Percentiles rank a stretch among this genome's conserved stretches.
Evolutionary conservation across 495 filamentous ascomycete species (phyloP).

Genomic region (Penicillium canariense): DNA sequence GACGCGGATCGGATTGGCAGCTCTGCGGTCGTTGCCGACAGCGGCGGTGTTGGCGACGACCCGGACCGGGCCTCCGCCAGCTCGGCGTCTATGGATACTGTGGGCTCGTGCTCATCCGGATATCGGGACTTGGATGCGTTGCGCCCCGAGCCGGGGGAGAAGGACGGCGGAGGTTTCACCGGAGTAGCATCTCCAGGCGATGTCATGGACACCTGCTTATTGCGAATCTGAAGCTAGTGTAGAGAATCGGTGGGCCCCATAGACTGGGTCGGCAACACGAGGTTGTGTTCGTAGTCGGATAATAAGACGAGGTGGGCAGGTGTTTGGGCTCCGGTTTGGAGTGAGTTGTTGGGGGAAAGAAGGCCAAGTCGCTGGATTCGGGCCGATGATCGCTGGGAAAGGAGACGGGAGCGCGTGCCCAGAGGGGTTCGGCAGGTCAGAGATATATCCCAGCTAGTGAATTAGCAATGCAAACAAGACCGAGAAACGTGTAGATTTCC

Average conservation of each 20-base stretch:
- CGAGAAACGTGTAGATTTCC: conserved; percentile 20
- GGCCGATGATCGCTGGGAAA: conserved; percentile 10
- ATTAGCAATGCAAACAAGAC: conserved; percentile 1
- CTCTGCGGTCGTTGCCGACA: conserved; percentile 35
- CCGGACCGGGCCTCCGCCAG: conserved; percentile 51
- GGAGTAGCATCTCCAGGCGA: conserved; percentile 60
- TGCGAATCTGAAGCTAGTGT: conserved; percentile 14
- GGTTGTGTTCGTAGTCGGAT: background rate
- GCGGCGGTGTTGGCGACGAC: conserved; percentile 46
- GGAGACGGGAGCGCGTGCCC: background rate
- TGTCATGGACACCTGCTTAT: conserved; percentile 54
- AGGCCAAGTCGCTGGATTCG: conserved; percentile 29
- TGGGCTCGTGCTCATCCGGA: conserved; percentile 39
- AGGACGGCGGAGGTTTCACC: conserved; percentile 59
- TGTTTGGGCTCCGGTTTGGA: conserved; percentile 9
- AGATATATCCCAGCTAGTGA: background rate
- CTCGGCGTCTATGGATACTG: conserved; percentile 43
- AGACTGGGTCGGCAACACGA: conserved; percentile 19
- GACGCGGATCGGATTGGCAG: conserved; percentile 43
- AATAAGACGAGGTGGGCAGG: conserved; percentile 11
- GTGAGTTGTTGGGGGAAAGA: conserved; percentile 24
- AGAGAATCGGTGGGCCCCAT: conserved; percentile 33
- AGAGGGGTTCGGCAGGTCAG: background rate
- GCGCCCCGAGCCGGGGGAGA: conserved; percentile 52
- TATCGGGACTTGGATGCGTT: conserved; percentile 51